Conservation (phyloP, 441 rosid species). For the Biscutella laevigata region DNA sequence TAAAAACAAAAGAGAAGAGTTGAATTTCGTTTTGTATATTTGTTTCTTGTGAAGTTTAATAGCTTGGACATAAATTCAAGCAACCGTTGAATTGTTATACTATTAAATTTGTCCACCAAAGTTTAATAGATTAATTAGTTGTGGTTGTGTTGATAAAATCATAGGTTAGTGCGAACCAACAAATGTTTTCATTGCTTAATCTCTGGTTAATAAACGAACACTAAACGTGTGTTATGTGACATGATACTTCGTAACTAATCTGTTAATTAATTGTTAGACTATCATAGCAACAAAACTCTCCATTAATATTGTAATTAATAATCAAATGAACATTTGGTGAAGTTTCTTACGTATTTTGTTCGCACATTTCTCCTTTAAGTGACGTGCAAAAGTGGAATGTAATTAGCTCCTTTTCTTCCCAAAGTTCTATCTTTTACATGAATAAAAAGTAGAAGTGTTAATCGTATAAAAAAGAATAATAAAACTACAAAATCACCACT, state of each 20-base stretch:
- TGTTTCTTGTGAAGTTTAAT: constrained; percentile 9
- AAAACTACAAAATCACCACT: constrained; percentile 4
- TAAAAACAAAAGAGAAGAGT: constrained; percentile 3
- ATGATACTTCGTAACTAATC: constrained; percentile 20
- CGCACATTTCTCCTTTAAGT: constrained; percentile 20
- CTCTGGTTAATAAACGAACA: constrained; percentile 6
- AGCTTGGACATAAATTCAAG: constrained; percentile 28
- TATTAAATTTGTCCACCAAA: constrained; percentile 20
- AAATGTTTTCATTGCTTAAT: constrained; percentile 1
- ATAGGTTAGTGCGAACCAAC: constrained; percentile 27
- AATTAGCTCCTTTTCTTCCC: not conserved
- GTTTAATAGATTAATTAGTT: constrained; percentile 13
- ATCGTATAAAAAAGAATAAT: not conserved
- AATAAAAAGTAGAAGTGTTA: constrained; percentile 5
- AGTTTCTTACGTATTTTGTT: not conserved
- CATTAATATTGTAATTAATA: not conserved
- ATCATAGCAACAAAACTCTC: not conserved
- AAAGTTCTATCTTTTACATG: not conserved
- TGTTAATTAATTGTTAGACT: not conserved
- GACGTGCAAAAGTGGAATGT: constrained; percentile 26
- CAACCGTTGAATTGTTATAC: constrained; percentile 24
- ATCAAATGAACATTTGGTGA: not conserved
- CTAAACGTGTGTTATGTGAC: constrained; percentile 19
- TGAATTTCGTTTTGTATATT: constrained; percentile 10
- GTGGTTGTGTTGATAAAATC: constrained; percentile 17